Evolutionary conservation across 2,329 filamentous ascomycete species (phyloP).

Genomic region (Colletotrichum brevisporum): DNA sequence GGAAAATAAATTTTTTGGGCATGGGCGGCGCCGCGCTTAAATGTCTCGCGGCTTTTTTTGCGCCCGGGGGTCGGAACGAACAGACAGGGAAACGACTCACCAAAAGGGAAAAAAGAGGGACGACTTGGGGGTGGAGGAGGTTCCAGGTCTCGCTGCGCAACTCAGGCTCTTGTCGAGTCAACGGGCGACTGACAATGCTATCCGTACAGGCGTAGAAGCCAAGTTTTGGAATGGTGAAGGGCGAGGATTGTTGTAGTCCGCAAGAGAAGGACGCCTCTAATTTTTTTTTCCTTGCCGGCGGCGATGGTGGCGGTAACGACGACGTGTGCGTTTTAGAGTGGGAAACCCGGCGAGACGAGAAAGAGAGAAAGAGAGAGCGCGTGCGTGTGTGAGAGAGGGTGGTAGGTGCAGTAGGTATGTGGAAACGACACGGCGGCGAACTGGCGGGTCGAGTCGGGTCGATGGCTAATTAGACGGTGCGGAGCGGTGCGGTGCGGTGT

Average conservation of each 20-base stretch:
- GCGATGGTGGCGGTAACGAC: constrained; percentile 23
- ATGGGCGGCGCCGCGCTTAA: constrained; percentile 41
- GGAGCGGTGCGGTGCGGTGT: constrained; percentile 12
- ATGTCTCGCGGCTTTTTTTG: constrained; percentile 42
- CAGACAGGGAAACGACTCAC: constrained; percentile 40
- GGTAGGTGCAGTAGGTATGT: neutral
- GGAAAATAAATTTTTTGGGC: constrained; percentile 40
- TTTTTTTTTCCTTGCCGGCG: neutral
- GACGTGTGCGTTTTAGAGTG: constrained; percentile 35
- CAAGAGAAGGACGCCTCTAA: neutral
- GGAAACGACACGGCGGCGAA: constrained; percentile 36
- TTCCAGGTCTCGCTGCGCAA: constrained; percentile 24
- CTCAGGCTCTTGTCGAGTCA: constrained; percentile 15
- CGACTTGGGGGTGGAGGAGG: constrained; percentile 1
- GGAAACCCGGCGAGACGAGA: constrained; percentile 11
- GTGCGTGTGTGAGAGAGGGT: constrained; percentile 7
- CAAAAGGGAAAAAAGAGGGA: constrained; percentile 40
- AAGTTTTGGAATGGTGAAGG: neutral
- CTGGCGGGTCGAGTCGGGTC: constrained; percentile 37
- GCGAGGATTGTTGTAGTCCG: neutral
- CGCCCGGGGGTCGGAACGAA: constrained; percentile 36
- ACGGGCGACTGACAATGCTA: constrained; percentile 2
- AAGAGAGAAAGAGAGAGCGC: neutral
- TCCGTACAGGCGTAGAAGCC: neutral
- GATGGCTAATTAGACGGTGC: constrained; percentile 28